A percentile compares a stretch with the other conserved stretches of the same genome.
Evolutionary conservation across 108 stramenopile species (phyloP).

Genomic region (Cylindrotheca closterium): DNA sequence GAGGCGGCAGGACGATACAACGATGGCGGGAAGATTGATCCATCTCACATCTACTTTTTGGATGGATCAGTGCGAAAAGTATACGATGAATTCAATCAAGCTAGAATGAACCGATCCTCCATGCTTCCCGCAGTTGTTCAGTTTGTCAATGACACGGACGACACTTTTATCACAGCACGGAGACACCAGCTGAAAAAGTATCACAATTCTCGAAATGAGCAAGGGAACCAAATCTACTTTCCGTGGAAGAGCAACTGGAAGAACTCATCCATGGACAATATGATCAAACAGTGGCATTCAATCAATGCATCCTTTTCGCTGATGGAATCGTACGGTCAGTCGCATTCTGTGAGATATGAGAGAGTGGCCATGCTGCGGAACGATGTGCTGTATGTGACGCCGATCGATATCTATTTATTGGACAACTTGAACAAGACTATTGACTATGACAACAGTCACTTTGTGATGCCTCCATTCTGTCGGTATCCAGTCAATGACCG

Average conservation of each 20-base stretch:
- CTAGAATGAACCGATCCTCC: no score
- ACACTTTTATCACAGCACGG: conserved; percentile 7
- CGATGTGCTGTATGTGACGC: conserved; percentile 36
- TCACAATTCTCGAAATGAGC: conserved; percentile 4
- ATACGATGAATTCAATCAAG: neutral
- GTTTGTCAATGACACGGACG: conserved; percentile 27
- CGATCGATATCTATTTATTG: conserved; percentile 36
- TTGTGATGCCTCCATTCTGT: conserved; percentile 40
- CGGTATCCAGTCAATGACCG: conserved; percentile 42
- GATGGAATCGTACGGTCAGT: conserved; percentile 7
- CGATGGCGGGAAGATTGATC: conserved; percentile 34
- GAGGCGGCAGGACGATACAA: conserved; percentile 39
- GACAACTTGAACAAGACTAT: neutral
- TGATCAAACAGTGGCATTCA: conserved; percentile 32
- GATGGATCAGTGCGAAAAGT: conserved; percentile 27
- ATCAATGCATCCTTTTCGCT: conserved; percentile 12
- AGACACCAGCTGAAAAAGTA: conserved; percentile 13
- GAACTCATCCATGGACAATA: conserved; percentile 7
- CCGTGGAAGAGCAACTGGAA: conserved; percentile 5
- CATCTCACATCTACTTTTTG: conserved; percentile 37
- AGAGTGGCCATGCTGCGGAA: conserved; percentile 36
- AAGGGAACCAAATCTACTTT: conserved; percentile 16
- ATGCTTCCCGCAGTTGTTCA: no score
- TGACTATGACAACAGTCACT: conserved; percentile 21
- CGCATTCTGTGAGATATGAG: neutral